Evolutionary conservation across 306 rosid genomes (phyloP), one percentile per base, ranked within the genome.

Genomic region (Dalbergia oliveri): DNA sequence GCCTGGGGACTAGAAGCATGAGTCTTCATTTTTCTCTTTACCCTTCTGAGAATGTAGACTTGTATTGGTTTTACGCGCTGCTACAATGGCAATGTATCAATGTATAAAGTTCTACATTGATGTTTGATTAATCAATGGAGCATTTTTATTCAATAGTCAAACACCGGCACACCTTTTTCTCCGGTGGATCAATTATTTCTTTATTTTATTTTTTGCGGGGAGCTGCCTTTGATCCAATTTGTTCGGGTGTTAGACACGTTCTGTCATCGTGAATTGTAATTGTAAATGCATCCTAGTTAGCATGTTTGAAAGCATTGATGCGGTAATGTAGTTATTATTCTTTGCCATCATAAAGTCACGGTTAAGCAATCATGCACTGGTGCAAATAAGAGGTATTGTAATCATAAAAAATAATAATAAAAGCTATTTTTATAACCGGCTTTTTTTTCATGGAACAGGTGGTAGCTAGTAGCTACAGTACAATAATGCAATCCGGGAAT

Each of bases 91-190:
- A 81, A 84, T 73, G 81, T 74, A 66, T 57, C 80, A 60, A 63
- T 75, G 76, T 90, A 90, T 85, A 88, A 85, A 89, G 91, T 59
- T 75, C 78, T 82, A 70, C 69, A 45, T 76, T 79, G 59, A 62
- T 85, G 88, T 82, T 72, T 66, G 77, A 60, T 81, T 78, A 37
- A 57, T 67, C 75, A 57, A 54, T 71, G 41, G 70, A 72, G 43
- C 65, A 58, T 57, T 65, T 72, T 34, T 50, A 13, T 54, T 51
- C 21, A 60, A 6, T 73, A 16, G 12, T 69, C 15, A 26, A 63
- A 23, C n/a, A 11, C 23, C 26, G 43, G 26, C n/a, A 11, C 23
- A 23, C 10, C 78, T 70, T 34, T 8, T 26, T 75, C 68, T 47
- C 37, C 49, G 2, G 53, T 37, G 45, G 39, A 41, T 47, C 23